phyloP scores from a whole-genome alignment of 805 yeast genomes.

The Lipomyces orientalis region DNA sequence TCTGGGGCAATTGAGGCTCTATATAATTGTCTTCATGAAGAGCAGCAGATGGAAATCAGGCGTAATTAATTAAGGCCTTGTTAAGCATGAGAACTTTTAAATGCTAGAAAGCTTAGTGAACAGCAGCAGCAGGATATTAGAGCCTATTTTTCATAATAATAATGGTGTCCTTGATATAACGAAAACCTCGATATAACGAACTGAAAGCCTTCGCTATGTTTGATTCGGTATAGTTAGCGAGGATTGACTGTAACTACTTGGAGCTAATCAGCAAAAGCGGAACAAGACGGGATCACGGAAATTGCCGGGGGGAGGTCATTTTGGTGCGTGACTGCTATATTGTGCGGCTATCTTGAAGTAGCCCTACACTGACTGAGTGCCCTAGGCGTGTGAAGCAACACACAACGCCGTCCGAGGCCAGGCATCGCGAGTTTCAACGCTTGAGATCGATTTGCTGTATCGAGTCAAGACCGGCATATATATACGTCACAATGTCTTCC shows the following conservation, averaged over 20 bases:
- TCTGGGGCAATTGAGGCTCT: too few relatives aligned
- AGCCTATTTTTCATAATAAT: not conserved
- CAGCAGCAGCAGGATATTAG: not conserved
- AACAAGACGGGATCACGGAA: not conserved
- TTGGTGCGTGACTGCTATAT: slow-evolving; percentile 22
- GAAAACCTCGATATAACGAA: too few relatives aligned
- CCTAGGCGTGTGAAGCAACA: slow-evolving; percentile 6
- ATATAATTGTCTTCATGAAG: too few relatives aligned
- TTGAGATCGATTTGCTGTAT: not conserved
- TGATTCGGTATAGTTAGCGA: too few relatives aligned
- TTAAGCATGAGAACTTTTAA: not conserved
- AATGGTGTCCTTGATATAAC: too few relatives aligned
- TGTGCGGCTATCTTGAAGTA: not conserved
- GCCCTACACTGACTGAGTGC: slow-evolving; percentile 8
- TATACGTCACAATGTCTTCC: slow-evolving; percentile 27
- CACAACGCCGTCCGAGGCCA: not conserved
- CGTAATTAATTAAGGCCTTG: too few relatives aligned
- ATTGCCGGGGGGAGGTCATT: too few relatives aligned
- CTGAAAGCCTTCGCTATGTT: too few relatives aligned
- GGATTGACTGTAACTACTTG: too few relatives aligned
- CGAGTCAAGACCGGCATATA: not conserved
- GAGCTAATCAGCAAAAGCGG: too few relatives aligned
- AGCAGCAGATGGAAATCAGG: too few relatives aligned
- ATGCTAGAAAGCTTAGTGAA: not conserved
- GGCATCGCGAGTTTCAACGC: not conserved